These are phyloP conservation scores for Candida pseudocylindracea DNA, from an alignment of 1,139 yeast species.

Conservation along the genomic window DNA sequence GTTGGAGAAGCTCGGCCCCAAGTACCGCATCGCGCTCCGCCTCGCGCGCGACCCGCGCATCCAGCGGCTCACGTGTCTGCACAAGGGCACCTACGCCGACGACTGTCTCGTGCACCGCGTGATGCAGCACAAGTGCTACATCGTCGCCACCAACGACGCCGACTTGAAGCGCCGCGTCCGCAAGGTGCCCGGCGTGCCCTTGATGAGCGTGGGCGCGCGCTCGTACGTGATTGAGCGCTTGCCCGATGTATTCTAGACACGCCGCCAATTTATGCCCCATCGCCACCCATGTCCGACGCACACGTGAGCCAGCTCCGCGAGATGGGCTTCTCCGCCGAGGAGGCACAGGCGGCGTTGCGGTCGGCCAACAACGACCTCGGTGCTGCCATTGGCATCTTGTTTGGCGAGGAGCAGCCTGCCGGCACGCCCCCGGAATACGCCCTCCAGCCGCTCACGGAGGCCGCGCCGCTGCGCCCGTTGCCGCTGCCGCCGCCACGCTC, in stretches of 20 bases:
- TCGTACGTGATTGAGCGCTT: slow-evolving; percentile 81
- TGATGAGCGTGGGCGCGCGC: slow-evolving; percentile 91
- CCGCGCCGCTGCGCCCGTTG: too few relatives aligned
- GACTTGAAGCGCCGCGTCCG: slow-evolving; percentile 83
- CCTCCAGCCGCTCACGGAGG: too few relatives aligned
- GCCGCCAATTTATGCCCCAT: neutral
- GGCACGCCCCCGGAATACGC: neutral
- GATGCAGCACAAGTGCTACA: slow-evolving; percentile 87
- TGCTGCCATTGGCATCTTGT: slow-evolving; percentile 28
- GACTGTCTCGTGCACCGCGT: slow-evolving; percentile 88
- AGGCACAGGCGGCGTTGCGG: slow-evolving; percentile 18
- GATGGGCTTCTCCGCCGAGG: slow-evolving; percentile 36
- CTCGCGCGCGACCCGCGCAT: slow-evolving; percentile 90
- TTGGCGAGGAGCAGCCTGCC: slow-evolving; percentile 12
- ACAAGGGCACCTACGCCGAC: slow-evolving; percentile 94
- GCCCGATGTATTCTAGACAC: slow-evolving; percentile 63
- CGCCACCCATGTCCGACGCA: too few relatives aligned
- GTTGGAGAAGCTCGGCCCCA: slow-evolving; percentile 86
- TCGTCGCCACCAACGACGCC: slow-evolving; percentile 98
- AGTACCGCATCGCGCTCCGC: slow-evolving; percentile 76
- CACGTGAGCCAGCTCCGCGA: slow-evolving; percentile 13
- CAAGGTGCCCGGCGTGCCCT: slow-evolving; percentile 84
- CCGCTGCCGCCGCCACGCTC: too few relatives aligned
- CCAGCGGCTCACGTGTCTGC: slow-evolving; percentile 69
- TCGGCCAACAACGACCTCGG: slow-evolving; percentile 23